Conservation (phyloP, 2,329 filamentous ascomycete species). For the Fusarium nurragi region DNA sequence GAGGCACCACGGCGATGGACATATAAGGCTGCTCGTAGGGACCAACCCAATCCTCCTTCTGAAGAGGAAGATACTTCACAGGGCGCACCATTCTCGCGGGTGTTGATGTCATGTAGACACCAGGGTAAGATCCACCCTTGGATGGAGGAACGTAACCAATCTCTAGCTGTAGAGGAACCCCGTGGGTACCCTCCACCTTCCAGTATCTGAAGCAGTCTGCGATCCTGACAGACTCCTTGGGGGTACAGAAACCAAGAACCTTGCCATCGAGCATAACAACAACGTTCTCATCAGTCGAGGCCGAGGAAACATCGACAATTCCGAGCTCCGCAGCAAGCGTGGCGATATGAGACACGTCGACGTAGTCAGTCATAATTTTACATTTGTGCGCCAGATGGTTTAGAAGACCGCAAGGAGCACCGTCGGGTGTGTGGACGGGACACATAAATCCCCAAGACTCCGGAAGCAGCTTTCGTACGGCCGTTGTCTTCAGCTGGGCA, state of each 20-base stretch:
- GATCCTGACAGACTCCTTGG: constrained; percentile 81
- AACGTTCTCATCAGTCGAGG: constrained; percentile 83
- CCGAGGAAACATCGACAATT: constrained; percentile 77
- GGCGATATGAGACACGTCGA: constrained; percentile 80
- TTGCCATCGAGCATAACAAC: constrained; percentile 90
- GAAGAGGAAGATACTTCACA: constrained; percentile 89
- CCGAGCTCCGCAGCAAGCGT: constrained; percentile 81
- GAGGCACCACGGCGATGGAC: constrained; percentile 92
- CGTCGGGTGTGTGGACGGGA: constrained; percentile 97
- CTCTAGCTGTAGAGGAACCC: constrained; percentile 84
- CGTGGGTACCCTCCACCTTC: constrained; percentile 89
- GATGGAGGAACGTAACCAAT: constrained; percentile 91
- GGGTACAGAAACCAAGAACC: constrained; percentile 89
- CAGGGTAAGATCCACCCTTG: constrained; percentile 92
- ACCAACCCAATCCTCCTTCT: constrained; percentile 87
- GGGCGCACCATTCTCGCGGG: constrained; percentile 88
- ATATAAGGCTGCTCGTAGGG: constrained; percentile 98
- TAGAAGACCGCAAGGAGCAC: constrained; percentile 89
- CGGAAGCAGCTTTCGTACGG: constrained; percentile 91
- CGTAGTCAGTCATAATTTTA: constrained; percentile 78
- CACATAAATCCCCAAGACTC: constrained; percentile 99
- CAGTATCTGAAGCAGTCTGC: constrained; percentile 90
- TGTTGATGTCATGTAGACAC: constrained; percentile 91
- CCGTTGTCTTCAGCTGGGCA: constrained; percentile 95
- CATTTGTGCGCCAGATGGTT: constrained; percentile 98